Percentiles rank a stretch among this genome's conserved stretches.
Evolutionary conservation across 129 eudicot species (phyloP).

Genomic region (Arctium minus): DNA sequence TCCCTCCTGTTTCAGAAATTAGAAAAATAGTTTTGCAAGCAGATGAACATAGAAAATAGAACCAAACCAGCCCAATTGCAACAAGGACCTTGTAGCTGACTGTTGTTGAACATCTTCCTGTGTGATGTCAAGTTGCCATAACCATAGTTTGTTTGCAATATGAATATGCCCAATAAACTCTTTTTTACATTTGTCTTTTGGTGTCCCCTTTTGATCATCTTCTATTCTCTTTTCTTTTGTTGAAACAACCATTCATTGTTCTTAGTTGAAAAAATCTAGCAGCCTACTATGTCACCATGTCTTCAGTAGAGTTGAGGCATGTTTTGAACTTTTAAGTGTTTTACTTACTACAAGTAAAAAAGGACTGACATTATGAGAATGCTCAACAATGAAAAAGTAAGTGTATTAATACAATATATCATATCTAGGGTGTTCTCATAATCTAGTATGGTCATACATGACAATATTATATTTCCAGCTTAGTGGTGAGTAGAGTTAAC

Average conservation of each 20-base stretch:
- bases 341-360: not conserved
- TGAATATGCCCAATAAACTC: not conserved
- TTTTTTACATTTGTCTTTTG: not conserved
- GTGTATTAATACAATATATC: too few species aligned
- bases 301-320: not conserved
- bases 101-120: not conserved
- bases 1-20: not conserved
- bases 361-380: not conserved
- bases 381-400: not conserved
- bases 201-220: not conserved
- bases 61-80: not conserved
- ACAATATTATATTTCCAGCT: too few species aligned
- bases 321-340: too few species aligned
- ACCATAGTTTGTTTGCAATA: not conserved
- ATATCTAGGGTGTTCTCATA: not conserved
- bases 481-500: too few species aligned
- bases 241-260: not conserved
- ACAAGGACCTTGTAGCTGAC: not conserved
- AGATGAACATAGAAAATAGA: not conserved
- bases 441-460: too few species aligned
- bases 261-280: not conserved
- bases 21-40: not conserved
- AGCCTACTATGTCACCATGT: not conserved
- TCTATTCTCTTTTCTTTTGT: not conserved
- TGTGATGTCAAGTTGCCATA: not conserved